Evolutionary conservation across 371 early-diverging fungal genomes (phyloP).

Genomic region (Mortierella sp.): DNA sequence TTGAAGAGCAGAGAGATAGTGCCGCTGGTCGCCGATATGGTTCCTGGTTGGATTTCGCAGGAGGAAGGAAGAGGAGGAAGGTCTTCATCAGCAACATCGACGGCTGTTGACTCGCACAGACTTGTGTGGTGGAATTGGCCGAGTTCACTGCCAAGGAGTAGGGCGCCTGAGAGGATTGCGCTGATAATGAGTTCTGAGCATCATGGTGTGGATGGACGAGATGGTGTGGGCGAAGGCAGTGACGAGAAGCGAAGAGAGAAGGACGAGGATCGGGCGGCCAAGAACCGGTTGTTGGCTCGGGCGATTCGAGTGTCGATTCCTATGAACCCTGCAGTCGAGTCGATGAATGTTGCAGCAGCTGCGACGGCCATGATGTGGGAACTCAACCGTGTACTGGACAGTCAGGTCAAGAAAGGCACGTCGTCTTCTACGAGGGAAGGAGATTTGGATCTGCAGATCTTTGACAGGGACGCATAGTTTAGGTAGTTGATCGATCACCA

Average conservation of each 20-base stretch:
- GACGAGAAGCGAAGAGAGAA: not conserved
- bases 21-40: constrained; percentile 69
- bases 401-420: not conserved
- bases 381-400: constrained; percentile 58
- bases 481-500: not conserved
- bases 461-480: not conserved
- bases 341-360: constrained; percentile 68
- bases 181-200: constrained; percentile 70
- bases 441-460: constrained; percentile 13
- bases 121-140: constrained; percentile 59
- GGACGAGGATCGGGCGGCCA: constrained; percentile 27
- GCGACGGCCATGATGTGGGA: constrained; percentile 72
- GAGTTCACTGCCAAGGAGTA: constrained; percentile 2
- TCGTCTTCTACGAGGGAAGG: not conserved
- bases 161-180: constrained; percentile 62
- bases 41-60: constrained; percentile 42
- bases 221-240: not conserved
- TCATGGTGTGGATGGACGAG: constrained; percentile 56
- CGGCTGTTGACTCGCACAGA: constrained; percentile 10
- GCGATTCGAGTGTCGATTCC: constrained; percentile 68
- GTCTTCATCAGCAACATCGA: not conserved
- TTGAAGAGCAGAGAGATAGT: constrained; percentile 59
- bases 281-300: constrained; percentile 51
- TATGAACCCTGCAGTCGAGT: constrained; percentile 65
- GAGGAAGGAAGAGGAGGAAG: not conserved